phyloP scores from a whole-genome alignment of 164 flowering plant genomes.

The Vitis rupestris region DNA sequence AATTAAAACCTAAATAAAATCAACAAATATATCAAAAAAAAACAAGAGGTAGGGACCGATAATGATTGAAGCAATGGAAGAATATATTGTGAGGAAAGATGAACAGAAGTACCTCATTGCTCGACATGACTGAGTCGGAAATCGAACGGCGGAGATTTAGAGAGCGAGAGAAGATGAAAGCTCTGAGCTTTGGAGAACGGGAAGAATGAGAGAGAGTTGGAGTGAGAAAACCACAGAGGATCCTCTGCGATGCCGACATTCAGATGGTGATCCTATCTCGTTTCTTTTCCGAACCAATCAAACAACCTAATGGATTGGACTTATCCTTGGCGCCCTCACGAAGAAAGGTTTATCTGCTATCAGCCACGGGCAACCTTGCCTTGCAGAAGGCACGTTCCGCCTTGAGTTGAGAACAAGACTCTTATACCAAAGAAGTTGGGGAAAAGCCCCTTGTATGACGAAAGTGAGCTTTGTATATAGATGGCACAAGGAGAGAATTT shows the following conservation, averaged over 20 bases:
- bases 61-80: background rate
- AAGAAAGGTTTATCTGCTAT: too few species aligned
- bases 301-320: too few species aligned
- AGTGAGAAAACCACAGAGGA: conserved; percentile 22
- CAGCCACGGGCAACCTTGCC: too few species aligned
- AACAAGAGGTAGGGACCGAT: background rate
- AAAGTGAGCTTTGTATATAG: too few species aligned
- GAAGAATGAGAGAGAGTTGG: conserved; percentile 14
- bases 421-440: background rate
- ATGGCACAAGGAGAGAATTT: too few species aligned
- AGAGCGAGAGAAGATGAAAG: conserved; percentile 19
- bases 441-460: background rate
- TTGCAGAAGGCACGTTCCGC: background rate
- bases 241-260: conserved; percentile 55
- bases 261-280: background rate
- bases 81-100: too few species aligned
- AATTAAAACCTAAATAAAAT: background rate
- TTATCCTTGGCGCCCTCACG: too few species aligned
- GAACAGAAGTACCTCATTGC: conserved; percentile 22
- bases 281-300: too few species aligned
- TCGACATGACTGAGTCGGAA: conserved; percentile 26
- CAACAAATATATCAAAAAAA: background rate
- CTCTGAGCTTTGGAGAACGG: conserved; percentile 8
- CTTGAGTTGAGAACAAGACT: background rate
- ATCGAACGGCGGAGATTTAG: conserved; percentile 10